phyloP scores from a whole-genome alignment of 306 rosid species.

The Inga leiocalycina region DNA sequence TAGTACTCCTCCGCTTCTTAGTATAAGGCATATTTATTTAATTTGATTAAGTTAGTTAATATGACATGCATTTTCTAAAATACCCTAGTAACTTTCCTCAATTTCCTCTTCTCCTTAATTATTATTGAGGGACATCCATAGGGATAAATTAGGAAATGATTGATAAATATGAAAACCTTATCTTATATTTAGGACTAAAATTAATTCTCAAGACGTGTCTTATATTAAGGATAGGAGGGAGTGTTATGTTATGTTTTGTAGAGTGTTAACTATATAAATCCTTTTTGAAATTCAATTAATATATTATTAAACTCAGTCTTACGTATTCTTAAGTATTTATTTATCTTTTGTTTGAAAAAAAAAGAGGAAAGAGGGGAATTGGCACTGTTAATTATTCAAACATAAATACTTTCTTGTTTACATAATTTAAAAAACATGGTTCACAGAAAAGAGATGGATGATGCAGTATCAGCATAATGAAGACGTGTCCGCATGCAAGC shows the following conservation, averaged over 20 bases:
- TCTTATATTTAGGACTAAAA: too few relatives aligned
- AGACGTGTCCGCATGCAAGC: slow-evolving; percentile 32
- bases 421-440: neutral
- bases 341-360: neutral
- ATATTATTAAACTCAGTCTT: neutral
- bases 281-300: neutral
- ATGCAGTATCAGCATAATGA: slow-evolving; percentile 38
- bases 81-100: accelerated
- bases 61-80: too few relatives aligned
- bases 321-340: neutral
- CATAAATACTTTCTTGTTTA: neutral
- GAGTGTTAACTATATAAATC: neutral
- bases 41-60: too few relatives aligned
- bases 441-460: neutral
- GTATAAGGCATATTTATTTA: too few relatives aligned
- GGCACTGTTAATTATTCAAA: neutral
- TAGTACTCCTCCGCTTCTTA: too few relatives aligned
- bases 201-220: too few relatives aligned
- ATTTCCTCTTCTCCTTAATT: too few relatives aligned
- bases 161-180: too few relatives aligned
- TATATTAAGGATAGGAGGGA: too few relatives aligned
- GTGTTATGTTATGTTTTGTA: neutral
- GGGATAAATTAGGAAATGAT: too few relatives aligned
- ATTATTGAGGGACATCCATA: too few relatives aligned
- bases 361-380: neutral